Evolutionary conservation across 495 filamentous ascomycete genomes (phyloP).

Genomic region (Alectoria sarmentosa): DNA sequence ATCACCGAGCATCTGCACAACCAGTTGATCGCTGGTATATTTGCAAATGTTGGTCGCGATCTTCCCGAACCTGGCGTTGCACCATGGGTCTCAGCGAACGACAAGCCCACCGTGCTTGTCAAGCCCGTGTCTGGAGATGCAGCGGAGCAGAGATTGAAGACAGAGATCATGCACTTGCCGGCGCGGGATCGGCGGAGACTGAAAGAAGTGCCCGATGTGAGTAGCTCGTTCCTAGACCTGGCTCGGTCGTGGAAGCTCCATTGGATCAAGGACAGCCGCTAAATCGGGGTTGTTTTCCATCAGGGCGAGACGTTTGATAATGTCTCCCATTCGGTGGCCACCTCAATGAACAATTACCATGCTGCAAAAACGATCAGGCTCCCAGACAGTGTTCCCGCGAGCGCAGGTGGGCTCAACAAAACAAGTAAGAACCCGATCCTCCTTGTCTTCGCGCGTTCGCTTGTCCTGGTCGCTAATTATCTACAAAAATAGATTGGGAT

Average conservation of each 20-base stretch:
- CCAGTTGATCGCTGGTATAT: conserved; percentile 76
- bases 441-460: neutral
- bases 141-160: conserved; percentile 84
- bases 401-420: conserved; percentile 74
- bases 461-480: conserved; percentile 3
- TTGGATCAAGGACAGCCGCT: conserved; percentile 6
- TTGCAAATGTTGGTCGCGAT: conserved; percentile 79
- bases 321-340: conserved; percentile 35
- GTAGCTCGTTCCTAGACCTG: conserved; percentile 10
- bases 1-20: conserved; percentile 82
- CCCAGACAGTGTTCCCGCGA: conserved; percentile 69
- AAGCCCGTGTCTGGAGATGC: conserved; percentile 82
- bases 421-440: conserved; percentile 55
- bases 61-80: conserved; percentile 88
- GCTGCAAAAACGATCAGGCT: conserved; percentile 58
- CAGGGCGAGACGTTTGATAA: conserved; percentile 61
- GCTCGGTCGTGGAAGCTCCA: neutral
- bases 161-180: conserved; percentile 88
- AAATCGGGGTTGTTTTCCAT: neutral
- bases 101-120: conserved; percentile 76
- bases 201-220: conserved; percentile 65
- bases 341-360: conserved; percentile 61
- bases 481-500: conserved; percentile 58
- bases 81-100: conserved; percentile 84
- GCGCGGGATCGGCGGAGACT: conserved; percentile 78